Evolutionary conservation across 2,329 filamentous ascomycete genomes (phyloP), one percentile per base, ranked within the genome.

Genomic region (Fusarium pseudonygamai): DNA sequence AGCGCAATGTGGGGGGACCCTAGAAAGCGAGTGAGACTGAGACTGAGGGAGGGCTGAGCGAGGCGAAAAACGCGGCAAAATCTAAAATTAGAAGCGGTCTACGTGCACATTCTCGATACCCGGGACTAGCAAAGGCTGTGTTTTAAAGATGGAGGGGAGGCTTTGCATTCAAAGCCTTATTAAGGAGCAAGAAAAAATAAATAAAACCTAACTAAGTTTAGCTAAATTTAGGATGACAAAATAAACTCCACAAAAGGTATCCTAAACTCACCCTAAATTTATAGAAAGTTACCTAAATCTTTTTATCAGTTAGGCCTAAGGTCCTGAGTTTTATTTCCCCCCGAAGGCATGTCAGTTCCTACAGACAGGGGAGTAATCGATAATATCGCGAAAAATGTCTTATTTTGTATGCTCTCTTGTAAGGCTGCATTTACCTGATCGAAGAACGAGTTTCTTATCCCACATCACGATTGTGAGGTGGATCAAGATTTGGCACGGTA

Each of bases 71-170:
- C 60, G 67, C 57, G 57, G 67, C 57, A 65, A 30, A 55, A 71
- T 69, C 76, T 78, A 78, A 78, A 78, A 70, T 78, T 78, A 78
- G 76, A 67, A 52, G 49, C 34, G 30, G 42, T 56, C 37, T 63
- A 60, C 42, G 42, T 49, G 60, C 60, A 62, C 55, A 30, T 26
- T 55, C 49, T 55, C 28, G 49, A 66, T 68, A 67, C 66, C 66
- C 65, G 69, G 66, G 60, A 58, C 66, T 69, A 73, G 50, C 28
- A 62, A 63, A 57, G 74, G 73, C 72, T 71, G 74, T 75, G 72
- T 68, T 69, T 32, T 47, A 14, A 46, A 64, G 68, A 62, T 67
- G 64, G 59, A 68, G 58, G 55, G 69, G 69, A 68, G 69, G 67
- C 69, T 63, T 72, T 64, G 68, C 63, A 56, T 26, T 13, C 13